phyloP scores from a whole-genome alignment of 2,329 filamentous ascomycete species.

The Pseudopithomyces chartarum region DNA sequence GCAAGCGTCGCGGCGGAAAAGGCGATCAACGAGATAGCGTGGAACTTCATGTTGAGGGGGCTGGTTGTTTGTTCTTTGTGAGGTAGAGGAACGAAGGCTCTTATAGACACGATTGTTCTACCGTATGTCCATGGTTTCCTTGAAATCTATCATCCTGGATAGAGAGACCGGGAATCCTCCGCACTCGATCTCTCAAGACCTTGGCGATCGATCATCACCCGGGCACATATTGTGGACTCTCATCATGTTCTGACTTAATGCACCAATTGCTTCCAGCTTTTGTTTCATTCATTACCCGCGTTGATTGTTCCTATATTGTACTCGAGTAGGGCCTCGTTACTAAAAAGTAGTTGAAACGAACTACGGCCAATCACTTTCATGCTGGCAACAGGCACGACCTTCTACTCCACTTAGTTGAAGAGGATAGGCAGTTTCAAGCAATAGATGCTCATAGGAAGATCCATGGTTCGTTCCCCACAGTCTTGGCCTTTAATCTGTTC shows the following conservation, averaged over 20 bases:
- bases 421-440: background rate
- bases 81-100: no score
- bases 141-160: background rate
- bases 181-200: background rate
- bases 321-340: background rate
- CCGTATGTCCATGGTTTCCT: background rate
- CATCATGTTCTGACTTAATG: background rate
- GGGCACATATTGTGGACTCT: background rate
- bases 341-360: background rate
- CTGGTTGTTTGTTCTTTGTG: background rate
- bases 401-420: background rate
- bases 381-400: background rate
- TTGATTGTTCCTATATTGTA: background rate
- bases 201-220: background rate
- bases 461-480: background rate
- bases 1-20: background rate
- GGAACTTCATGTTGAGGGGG: background rate
- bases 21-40: background rate
- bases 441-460: background rate
- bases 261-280: background rate
- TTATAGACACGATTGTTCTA: background rate
- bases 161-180: background rate
- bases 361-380: background rate
- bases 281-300: background rate
- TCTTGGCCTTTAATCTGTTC: background rate